phyloP scores from a whole-genome alignment of 495 filamentous ascomycete genomes.

The Annulohypoxylon moriforme region DNA sequence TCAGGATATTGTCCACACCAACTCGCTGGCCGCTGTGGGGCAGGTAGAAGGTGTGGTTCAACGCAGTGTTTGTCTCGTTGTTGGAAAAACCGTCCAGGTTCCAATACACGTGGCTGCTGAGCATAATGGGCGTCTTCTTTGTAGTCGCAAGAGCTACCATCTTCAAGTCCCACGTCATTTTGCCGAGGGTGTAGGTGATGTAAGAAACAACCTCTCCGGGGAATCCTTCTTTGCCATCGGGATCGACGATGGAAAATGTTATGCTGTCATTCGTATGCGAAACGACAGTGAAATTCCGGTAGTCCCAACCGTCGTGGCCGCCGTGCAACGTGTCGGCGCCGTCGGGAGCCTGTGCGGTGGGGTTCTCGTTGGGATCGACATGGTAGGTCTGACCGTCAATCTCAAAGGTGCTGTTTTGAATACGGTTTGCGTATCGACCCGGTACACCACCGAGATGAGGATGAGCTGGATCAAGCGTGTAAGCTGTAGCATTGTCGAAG shows the following conservation, averaged over 20 bases:
- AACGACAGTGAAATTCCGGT: slow-evolving; percentile 82
- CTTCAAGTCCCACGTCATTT: slow-evolving; percentile 65
- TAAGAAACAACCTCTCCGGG: slow-evolving; percentile 83
- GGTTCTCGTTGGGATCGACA: slow-evolving; percentile 76
- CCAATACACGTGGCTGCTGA: slow-evolving; percentile 80
- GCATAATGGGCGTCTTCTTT: slow-evolving; percentile 74
- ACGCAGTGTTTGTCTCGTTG: slow-evolving; percentile 66
- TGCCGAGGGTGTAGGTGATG: slow-evolving; percentile 73
- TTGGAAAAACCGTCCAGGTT: slow-evolving; percentile 84
- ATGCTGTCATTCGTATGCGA: slow-evolving; percentile 73
- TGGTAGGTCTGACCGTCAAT: slow-evolving; percentile 74
- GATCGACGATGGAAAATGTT: slow-evolving; percentile 82
- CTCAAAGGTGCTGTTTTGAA: slow-evolving; percentile 84
- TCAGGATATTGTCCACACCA: slow-evolving; percentile 77
- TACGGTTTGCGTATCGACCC: slow-evolving; percentile 87
- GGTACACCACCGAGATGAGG: slow-evolving; percentile 82
- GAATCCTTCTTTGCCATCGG: slow-evolving; percentile 77
- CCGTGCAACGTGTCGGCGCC: slow-evolving; percentile 82
- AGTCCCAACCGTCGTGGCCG: slow-evolving; percentile 83
- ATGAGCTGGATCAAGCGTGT: slow-evolving; percentile 72
- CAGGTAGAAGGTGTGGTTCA: slow-evolving; percentile 80
- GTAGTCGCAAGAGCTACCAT: slow-evolving; percentile 66
- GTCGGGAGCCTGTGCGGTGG: slow-evolving; percentile 54
- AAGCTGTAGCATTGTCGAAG: slow-evolving; percentile 81
- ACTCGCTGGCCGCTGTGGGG: slow-evolving; percentile 77